Percentiles rank a stretch among this genome's conserved stretches.
These are phyloP conservation scores for Xerocomus amazonicus DNA, from an alignment of 1,284 basidiomycete species.

Conservation along the genomic window DNA sequence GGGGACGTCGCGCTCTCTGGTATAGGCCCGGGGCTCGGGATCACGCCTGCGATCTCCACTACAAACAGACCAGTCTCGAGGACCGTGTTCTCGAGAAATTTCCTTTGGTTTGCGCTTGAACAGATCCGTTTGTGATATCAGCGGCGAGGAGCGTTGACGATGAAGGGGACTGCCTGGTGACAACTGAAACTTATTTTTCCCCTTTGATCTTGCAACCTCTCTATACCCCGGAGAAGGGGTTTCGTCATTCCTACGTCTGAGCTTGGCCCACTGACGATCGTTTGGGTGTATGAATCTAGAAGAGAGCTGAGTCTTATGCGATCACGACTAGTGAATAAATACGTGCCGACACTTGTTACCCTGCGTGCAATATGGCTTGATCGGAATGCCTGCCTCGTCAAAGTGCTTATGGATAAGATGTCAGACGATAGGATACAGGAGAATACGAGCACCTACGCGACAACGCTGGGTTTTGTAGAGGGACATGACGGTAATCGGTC, in stretches of 20 bases:
- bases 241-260: constrained; percentile 21
- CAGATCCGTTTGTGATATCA: constrained; percentile 31
- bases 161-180: constrained; percentile 23
- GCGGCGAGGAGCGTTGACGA: constrained; percentile 29
- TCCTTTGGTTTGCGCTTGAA: constrained; percentile 31
- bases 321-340: constrained; percentile 7
- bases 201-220: constrained; percentile 20
- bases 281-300: constrained; percentile 51
- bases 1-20: constrained; percentile 22
- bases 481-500: constrained; percentile 22
- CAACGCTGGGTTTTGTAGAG: constrained; percentile 45
- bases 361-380: constrained; percentile 43
- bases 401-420: constrained; percentile 38
- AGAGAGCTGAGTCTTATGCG: constrained; percentile 9
- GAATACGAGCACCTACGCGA: constrained; percentile 37
- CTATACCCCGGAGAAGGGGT: constrained; percentile 16
- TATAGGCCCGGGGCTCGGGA: constrained; percentile 26
- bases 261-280: constrained; percentile 42
- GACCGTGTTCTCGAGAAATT: constrained; percentile 22
- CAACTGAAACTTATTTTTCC: constrained; percentile 20
- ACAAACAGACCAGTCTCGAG: constrained; percentile 16
- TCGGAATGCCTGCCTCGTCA: constrained; percentile 38
- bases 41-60: constrained; percentile 26
- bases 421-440: constrained; percentile 8
- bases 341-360: constrained; percentile 47